phyloP scores from a whole-genome alignment of 2,329 filamentous ascomycete species.

The Mariannaea elegans region DNA sequence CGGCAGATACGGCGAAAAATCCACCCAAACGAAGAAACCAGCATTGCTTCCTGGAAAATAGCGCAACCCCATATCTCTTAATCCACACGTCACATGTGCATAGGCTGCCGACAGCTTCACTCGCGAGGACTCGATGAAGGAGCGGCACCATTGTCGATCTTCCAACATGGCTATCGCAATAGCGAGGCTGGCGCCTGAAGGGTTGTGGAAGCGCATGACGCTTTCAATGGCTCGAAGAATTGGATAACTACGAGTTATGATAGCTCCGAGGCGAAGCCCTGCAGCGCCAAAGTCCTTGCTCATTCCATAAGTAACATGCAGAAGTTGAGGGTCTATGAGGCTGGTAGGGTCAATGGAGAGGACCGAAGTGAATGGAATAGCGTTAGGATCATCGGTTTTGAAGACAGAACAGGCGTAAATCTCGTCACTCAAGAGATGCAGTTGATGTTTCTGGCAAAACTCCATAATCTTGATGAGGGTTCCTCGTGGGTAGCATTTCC shows the following conservation, averaged over 20 bases:
- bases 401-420: constrained; percentile 65
- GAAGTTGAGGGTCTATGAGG: constrained; percentile 55
- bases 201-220: constrained; percentile 56
- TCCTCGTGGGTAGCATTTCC: constrained; percentile 54
- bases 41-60: constrained; percentile 60
- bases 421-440: constrained; percentile 67
- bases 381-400: constrained; percentile 42
- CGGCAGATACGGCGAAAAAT: constrained; percentile 56
- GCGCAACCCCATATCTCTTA: constrained; percentile 52
- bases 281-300: constrained; percentile 62
- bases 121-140: constrained; percentile 54
- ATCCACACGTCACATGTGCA: constrained; percentile 46
- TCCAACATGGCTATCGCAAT: constrained; percentile 56
- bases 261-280: constrained; percentile 59
- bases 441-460: constrained; percentile 57
- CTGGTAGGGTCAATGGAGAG: constrained; percentile 54
- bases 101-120: constrained; percentile 52
- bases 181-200: constrained; percentile 54
- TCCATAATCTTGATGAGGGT: constrained; percentile 55
- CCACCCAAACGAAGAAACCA: constrained; percentile 65
- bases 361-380: constrained; percentile 56
- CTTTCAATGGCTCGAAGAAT: constrained; percentile 48
- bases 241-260: constrained; percentile 51
- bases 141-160: constrained; percentile 53
- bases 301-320: constrained; percentile 60